Evolutionary conservation across 108 stramenopile species (phyloP).

Genomic region (Fistulifera pelliculosa): DNA sequence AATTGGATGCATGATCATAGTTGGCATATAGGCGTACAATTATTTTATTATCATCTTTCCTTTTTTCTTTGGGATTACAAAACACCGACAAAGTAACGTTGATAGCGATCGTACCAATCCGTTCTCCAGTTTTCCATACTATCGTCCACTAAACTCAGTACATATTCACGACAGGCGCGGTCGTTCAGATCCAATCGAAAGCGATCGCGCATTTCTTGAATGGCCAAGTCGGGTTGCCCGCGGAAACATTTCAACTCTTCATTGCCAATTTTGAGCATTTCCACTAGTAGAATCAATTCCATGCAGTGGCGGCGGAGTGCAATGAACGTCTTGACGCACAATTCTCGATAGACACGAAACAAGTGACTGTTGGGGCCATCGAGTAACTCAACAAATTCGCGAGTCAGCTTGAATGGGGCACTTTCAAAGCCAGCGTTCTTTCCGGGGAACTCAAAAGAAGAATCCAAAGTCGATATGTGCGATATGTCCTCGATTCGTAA

Average conservation of each 20-base stretch:
- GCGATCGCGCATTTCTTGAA: conserved; percentile 67
- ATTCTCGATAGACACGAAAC: conserved; percentile 77
- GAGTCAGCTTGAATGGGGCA: conserved; percentile 96
- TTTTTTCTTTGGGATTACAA: conserved; percentile 26
- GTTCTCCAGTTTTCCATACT: conserved; percentile 94
- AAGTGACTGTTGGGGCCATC: conserved; percentile 82
- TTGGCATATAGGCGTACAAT: no score
- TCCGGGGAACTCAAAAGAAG: conserved; percentile 92
- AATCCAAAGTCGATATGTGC: conserved; percentile 94
- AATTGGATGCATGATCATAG: no score
- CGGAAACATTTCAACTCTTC: conserved; percentile 93
- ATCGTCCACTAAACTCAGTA: conserved; percentile 83
- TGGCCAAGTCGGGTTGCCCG: conserved; percentile 77
- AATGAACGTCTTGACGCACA: conserved; percentile 85
- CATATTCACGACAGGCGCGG: conserved; percentile 71
- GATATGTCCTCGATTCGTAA: conserved; percentile 90
- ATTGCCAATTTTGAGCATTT: conserved; percentile 90
- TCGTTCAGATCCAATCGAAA: conserved; percentile 80
- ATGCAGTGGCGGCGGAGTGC: conserved; percentile 74
- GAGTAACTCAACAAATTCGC: conserved; percentile 86
- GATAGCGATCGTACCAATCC: conserved; percentile 93
- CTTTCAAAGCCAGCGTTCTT: conserved; percentile 91
- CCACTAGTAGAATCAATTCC: conserved; percentile 86
- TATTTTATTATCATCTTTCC: no score
- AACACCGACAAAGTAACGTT: conserved; percentile 89